Conservation (phyloP, 2,329 filamentous ascomycete species). For the Sarocladiaceae sp. region DNA sequence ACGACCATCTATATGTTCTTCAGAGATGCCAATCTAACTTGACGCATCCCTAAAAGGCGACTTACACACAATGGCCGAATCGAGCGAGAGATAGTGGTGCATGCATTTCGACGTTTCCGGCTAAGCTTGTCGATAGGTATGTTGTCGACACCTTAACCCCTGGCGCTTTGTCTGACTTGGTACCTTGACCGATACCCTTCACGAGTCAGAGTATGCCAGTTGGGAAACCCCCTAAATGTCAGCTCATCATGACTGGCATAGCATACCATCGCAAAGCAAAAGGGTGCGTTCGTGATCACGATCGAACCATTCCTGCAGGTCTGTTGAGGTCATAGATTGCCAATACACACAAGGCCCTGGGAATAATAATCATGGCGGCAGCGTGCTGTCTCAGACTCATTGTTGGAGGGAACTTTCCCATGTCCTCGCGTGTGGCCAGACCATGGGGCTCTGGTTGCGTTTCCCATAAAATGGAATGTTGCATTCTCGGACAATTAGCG, state of each 20-base stretch:
- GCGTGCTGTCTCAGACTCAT: no score
- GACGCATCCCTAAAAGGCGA: background rate
- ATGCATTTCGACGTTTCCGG: constrained; percentile 1
- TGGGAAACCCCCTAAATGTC: background rate
- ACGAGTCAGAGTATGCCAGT: background rate
- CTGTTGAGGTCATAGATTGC: no score
- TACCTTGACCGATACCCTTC: background rate
- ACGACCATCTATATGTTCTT: background rate
- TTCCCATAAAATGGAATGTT: background rate
- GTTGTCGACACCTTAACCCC: background rate
- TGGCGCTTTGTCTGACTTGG: background rate
- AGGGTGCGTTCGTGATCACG: no score
- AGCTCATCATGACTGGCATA: background rate
- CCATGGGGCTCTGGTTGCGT: background rate
- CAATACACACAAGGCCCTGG: no score
- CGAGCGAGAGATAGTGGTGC: background rate
- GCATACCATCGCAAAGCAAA: background rate
- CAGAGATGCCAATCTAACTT: no score
- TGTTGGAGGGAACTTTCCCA: background rate
- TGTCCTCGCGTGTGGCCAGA: background rate
- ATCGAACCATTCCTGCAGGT: no score
- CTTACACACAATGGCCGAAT: background rate
- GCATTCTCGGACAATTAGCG: background rate
- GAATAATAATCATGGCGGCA: no score
- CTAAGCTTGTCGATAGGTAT: background rate